A percentile compares a stretch with the other conserved stretches of the same genome.
phyloP scores from a whole-genome alignment of 2,329 filamentous ascomycete genomes.

The Blastomyces emzantsi region DNA sequence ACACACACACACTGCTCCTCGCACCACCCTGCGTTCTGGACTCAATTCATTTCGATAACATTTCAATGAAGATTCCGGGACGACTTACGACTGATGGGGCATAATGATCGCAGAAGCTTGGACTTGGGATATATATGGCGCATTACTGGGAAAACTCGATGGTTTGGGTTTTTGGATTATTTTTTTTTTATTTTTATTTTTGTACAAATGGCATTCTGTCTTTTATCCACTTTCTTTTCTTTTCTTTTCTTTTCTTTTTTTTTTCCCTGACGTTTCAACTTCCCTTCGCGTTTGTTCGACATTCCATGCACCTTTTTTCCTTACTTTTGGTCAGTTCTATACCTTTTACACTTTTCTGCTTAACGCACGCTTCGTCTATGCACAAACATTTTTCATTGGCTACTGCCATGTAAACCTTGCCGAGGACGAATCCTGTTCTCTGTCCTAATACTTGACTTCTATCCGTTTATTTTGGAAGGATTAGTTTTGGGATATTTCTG shows the following conservation, averaged over 20 bases:
- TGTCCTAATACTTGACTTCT: neutral
- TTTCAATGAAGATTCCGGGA: constrained; percentile 1
- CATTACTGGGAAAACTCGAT: neutral
- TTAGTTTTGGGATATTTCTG: neutral
- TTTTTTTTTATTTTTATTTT: neutral
- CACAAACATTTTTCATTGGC: neutral
- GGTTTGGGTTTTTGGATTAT: neutral
- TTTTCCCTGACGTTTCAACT: neutral
- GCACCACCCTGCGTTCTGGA: constrained; percentile 4
- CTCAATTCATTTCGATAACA: neutral
- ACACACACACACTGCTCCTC: constrained; percentile 3
- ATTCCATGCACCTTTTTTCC: neutral
- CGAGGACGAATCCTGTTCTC: neutral
- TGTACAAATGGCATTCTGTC: neutral
- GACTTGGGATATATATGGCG: constrained; percentile 6
- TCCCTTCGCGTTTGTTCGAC: neutral
- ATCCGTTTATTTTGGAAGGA: neutral
- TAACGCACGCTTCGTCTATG: neutral
- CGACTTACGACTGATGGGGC: constrained; percentile 3
- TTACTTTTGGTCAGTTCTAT: neutral
- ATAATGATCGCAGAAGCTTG: constrained; percentile 5
- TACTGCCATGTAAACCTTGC: neutral
- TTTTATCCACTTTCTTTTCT: neutral
- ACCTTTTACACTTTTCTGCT: neutral
- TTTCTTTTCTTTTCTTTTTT: neutral